A percentile compares a stretch with the other conserved stretches of the same genome.
These are phyloP conservation scores for Tylopilus felleus DNA, from an alignment of 768 basidiomycete genomes.

Conservation along the genomic window DNA sequence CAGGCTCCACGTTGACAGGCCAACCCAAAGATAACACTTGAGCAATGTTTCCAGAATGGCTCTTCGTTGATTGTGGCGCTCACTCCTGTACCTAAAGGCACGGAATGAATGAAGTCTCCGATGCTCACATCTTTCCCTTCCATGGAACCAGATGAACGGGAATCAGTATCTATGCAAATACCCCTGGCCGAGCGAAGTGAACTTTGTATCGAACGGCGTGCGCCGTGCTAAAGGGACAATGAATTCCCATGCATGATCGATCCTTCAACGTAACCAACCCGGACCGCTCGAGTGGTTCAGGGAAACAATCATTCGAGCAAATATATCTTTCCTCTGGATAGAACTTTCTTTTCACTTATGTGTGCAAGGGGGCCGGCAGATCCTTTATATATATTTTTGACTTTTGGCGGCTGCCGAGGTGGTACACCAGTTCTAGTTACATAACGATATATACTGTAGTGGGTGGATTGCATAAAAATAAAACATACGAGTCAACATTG, in stretches of 20 bases:
- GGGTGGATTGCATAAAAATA: background rate
- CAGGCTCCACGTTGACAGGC: background rate
- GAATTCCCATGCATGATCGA: background rate
- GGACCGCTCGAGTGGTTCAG: too few relatives aligned
- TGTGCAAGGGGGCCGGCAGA: background rate
- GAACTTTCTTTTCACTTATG: background rate
- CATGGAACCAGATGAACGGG: background rate
- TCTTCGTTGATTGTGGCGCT: background rate
- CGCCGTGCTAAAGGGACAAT: background rate
- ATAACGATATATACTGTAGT: background rate
- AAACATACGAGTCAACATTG: background rate
- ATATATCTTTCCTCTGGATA: background rate
- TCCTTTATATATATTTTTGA: background rate
- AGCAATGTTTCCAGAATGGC: background rate
- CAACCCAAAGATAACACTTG: background rate
- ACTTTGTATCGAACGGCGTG: background rate
- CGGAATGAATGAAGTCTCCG: background rate
- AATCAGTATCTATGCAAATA: background rate
- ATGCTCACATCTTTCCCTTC: background rate
- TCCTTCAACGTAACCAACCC: background rate
- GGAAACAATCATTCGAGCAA: background rate
- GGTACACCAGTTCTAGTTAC: background rate
- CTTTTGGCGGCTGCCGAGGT: background rate
- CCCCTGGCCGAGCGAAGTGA: background rate
- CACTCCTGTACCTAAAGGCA: background rate